phyloP scores from a whole-genome alignment of 2,329 filamentous ascomycete species.

The Fusarium incarnatum region DNA sequence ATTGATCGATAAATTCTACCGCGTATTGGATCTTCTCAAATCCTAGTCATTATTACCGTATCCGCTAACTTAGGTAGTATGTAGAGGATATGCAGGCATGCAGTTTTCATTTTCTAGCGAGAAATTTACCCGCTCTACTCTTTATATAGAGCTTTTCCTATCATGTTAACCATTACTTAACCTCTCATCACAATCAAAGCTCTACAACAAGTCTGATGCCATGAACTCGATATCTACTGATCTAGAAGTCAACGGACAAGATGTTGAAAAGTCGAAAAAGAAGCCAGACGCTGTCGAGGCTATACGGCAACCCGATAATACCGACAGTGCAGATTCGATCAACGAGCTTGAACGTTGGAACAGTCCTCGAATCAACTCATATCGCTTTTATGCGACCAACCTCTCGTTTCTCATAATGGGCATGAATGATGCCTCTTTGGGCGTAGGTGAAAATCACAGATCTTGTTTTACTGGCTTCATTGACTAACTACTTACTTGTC shows the following conservation, averaged over 20 bases:
- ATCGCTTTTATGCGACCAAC: constrained; percentile 68
- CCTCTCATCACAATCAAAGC: background rate
- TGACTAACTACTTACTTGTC: constrained; percentile 21
- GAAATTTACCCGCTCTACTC: constrained; percentile 12
- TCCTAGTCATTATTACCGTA: background rate
- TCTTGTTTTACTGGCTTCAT: background rate
- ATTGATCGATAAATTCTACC: background rate
- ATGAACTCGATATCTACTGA: constrained; percentile 2
- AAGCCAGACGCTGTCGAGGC: constrained; percentile 13
- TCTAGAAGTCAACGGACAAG: constrained; percentile 1
- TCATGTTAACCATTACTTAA: background rate
- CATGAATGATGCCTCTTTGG: constrained; percentile 74
- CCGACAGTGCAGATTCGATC: constrained; percentile 17
- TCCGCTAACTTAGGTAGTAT: background rate
- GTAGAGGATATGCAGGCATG: background rate
- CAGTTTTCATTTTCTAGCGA: constrained; percentile 21
- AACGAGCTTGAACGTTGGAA: constrained; percentile 69
- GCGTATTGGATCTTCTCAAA: background rate
- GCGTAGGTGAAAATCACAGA: constrained; percentile 58
- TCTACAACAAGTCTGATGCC: background rate
- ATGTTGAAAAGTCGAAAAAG: constrained; percentile 19
- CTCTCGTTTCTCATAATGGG: constrained; percentile 74
- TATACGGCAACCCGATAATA: constrained; percentile 4
- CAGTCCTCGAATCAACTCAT: constrained; percentile 67
- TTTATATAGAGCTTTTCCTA: background rate